phyloP scores from a whole-genome alignment of 1,284 basidiomycete genomes.

The Macrocystidia cucumis region DNA sequence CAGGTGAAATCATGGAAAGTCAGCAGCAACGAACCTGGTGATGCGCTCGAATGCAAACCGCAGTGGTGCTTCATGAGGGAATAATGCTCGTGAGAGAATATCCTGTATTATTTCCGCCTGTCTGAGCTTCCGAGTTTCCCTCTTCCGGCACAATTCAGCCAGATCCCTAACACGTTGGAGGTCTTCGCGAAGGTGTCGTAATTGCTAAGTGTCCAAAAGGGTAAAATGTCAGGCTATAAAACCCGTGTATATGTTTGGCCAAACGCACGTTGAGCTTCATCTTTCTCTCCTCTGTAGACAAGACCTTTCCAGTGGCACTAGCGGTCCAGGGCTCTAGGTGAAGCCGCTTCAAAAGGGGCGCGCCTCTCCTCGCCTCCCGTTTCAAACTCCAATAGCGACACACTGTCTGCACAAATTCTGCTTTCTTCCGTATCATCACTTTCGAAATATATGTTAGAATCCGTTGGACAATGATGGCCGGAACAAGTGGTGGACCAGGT shows the following conservation, averaged over 20 bases:
- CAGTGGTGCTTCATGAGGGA: slow-evolving; percentile 58
- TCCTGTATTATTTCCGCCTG: slow-evolving; percentile 69
- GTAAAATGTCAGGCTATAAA: neutral
- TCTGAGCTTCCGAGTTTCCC: slow-evolving; percentile 79
- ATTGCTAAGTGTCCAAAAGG: slow-evolving; percentile 34
- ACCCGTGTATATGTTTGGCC: neutral
- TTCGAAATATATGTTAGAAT: slow-evolving; percentile 76
- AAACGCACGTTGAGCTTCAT: slow-evolving; percentile 73
- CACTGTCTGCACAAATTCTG: slow-evolving; percentile 70
- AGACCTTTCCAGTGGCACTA: slow-evolving; percentile 51
- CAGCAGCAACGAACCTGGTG: slow-evolving; percentile 37
- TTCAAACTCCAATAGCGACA: slow-evolving; percentile 98
- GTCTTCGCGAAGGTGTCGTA: slow-evolving; percentile 71
- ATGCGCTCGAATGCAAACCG: slow-evolving; percentile 68
- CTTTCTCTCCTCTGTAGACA: slow-evolving; percentile 79
- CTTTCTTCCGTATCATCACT: slow-evolving; percentile 70
- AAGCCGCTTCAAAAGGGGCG: slow-evolving; percentile 87
- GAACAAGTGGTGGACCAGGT: slow-evolving; percentile 71
- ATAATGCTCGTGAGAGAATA: slow-evolving; percentile 58
- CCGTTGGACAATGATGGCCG: slow-evolving; percentile 65
- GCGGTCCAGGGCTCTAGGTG: slow-evolving; percentile 99
- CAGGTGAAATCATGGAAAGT: slow-evolving; percentile 1
- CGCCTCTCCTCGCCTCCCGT: slow-evolving; percentile 87
- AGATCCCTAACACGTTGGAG: slow-evolving; percentile 71
- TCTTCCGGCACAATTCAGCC: slow-evolving; percentile 67